Conservation (phyloP, 1,139 yeast genomes). For the Arxiozyma heterogenica region DNA sequence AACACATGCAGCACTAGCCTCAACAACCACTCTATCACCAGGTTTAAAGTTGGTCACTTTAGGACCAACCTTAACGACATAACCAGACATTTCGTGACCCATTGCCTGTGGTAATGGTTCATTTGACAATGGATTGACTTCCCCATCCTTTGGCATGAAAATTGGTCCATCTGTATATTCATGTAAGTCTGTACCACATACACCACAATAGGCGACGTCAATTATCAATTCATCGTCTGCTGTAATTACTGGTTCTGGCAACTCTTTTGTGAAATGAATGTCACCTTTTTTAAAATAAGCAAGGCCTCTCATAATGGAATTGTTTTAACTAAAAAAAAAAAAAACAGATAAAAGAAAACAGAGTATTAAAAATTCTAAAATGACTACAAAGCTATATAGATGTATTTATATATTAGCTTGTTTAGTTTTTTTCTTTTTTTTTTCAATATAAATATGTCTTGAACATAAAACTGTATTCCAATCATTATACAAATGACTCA, state of each 20-base stretch:
- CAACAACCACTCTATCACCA: conserved; percentile 43
- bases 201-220: conserved; percentile 42
- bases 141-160: conserved; percentile 33
- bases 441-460: too few species aligned
- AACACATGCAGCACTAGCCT: conserved; percentile 43
- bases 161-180: conserved; percentile 42
- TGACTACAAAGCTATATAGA: too few species aligned
- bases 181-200: conserved; percentile 46
- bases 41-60: conserved; percentile 26
- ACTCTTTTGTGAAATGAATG: conserved; percentile 32
- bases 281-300: conserved; percentile 38
- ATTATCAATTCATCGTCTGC: conserved; percentile 37
- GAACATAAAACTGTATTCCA: too few species aligned
- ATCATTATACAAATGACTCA: too few species aligned
- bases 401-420: too few species aligned
- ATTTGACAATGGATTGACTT: conserved; percentile 31
- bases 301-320: conserved; percentile 35
- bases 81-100: conserved; percentile 56
- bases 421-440: too few species aligned
- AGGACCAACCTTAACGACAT: conserved; percentile 35
- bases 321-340: background rate
- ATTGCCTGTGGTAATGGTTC: conserved; percentile 34
- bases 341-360: too few species aligned
- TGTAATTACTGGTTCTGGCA: conserved; percentile 33
- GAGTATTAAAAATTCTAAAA: too few species aligned